Base-by-base conservation (phyloP, 2,329 filamentous ascomycete genomes). In the Epichloe festucae region DNA sequence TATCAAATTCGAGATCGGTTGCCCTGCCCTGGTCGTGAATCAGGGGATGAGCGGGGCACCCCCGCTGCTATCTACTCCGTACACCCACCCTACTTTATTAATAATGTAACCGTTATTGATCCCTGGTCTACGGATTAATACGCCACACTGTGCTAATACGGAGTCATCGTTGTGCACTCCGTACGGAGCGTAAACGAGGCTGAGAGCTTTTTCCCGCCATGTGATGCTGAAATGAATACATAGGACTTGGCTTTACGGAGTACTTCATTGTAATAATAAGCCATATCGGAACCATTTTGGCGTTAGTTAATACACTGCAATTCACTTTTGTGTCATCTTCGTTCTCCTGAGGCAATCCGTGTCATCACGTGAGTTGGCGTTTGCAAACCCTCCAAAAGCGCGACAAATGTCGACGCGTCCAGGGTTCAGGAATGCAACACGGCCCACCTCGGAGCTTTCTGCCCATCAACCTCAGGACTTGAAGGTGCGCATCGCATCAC, bases 291-390 rank as follows among this genome's bases (percentile, higher is more conserved):
- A 8, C 27, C 27, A 8, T 27, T 27, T 27, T 8, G 27, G 27
- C 27, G 27, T 8, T 8, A 8, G 27, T 27, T 27, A 17, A 17
- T 17, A 8, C 2, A 27, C 6, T 8, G 27, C 27, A 27, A 27
- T 27, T 27, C 27, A 27, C 7, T 27, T 27, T 27, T 7, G 27
- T 27, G 27, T 8, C 3, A 8, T 27, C 2, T 27, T 27, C 7
- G 27, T 27, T 27, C 27, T 27, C 8, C 8, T 7, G 7, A 8
- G 27, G 27, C 27, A 27, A 27, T 27, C 7, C 11, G 3, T 12
- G n/a, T 12, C 19, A 31, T 51, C 49, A 51, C 49, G 49, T 51
- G 49, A 47, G 49, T 35, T 47, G 43, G 49, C 45, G 49, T 51
- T 42, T 15, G 11, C 12, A 6, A 40, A 17, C 5, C 23, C 38